Conservation (phyloP, 805 yeast genomes). For the Kockiozyma suomiensis region DNA sequence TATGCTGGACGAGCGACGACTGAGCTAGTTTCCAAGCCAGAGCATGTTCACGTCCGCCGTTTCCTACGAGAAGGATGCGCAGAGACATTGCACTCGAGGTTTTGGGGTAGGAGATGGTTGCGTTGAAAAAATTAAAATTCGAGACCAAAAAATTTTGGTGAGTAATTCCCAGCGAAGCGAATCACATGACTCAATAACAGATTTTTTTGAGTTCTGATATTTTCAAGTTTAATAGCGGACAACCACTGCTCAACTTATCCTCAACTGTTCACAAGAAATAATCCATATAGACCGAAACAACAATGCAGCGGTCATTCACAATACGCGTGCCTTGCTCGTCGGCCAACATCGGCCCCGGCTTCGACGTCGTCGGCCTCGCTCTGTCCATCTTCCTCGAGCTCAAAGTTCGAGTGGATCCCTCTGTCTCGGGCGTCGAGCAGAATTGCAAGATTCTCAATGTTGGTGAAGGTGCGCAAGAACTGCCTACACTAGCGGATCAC, state of each 20-base stretch:
- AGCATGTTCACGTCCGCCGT: conserved; percentile 99
- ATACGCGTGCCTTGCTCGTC: conserved; percentile 85
- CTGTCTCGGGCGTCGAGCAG: conserved; percentile 52
- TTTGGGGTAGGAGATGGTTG: no score
- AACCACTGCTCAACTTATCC: no score
- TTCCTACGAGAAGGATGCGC: conserved; percentile 77
- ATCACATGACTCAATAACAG: no score
- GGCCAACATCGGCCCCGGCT: conserved; percentile 98
- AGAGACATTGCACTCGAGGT: conserved; percentile 6
- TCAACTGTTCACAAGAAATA: neutral
- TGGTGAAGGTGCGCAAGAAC: conserved; percentile 76
- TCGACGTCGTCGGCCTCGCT: conserved; percentile 94
- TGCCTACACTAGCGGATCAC: conserved; percentile 74
- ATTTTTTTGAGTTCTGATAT: no score
- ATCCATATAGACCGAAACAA: neutral
- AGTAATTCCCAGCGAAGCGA: neutral
- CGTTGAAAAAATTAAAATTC: neutral
- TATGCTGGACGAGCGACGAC: conserved; percentile 67
- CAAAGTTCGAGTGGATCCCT: conserved; percentile 62
- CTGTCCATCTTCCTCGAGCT: conserved; percentile 72
- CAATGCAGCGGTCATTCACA: conserved; percentile 21
- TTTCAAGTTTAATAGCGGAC: no score
- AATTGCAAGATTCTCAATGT: conserved; percentile 72
- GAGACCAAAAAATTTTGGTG: neutral
- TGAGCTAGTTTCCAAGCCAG: conserved; percentile 87